Conservation (phyloP, 2,329 filamentous ascomycete species). For the Cryphonectria parasitica region DNA sequence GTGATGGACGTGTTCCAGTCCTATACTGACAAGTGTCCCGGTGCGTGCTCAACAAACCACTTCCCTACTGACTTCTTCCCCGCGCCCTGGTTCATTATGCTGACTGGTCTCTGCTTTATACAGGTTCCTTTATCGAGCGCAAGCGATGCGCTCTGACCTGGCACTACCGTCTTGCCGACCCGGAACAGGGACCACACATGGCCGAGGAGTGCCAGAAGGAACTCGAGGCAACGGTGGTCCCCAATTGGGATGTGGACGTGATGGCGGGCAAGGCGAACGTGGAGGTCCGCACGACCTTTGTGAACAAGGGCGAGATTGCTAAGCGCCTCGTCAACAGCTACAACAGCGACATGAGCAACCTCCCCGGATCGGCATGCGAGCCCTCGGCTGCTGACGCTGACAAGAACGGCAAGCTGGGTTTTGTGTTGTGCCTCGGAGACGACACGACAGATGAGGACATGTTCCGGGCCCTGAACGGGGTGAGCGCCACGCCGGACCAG, state of each 20-base stretch:
- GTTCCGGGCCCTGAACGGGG: constrained; percentile 78
- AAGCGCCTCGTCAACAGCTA: constrained; percentile 81
- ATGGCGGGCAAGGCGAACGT: constrained; percentile 97
- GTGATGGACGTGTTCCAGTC: constrained; percentile 84
- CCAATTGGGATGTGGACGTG: constrained; percentile 88
- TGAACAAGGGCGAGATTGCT: constrained; percentile 97
- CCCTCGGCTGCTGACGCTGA: constrained; percentile 34
- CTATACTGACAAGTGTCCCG: constrained; percentile 85
- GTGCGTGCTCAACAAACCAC: constrained; percentile 47
- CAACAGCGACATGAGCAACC: constrained; percentile 47
- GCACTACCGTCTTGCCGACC: constrained; percentile 93
- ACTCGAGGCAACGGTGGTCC: constrained; percentile 75
- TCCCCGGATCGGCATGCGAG: constrained; percentile 35
- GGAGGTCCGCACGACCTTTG: constrained; percentile 93
- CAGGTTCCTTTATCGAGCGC: constrained; percentile 87
- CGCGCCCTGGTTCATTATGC: not conserved
- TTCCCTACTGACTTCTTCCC: not conserved
- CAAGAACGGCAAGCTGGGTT: constrained; percentile 66
- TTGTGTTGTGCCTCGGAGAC: constrained; percentile 89
- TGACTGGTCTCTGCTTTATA: not conserved
- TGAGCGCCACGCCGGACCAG: constrained; percentile 47
- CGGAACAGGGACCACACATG: constrained; percentile 80
- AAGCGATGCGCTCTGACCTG: constrained; percentile 95
- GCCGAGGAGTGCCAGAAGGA: constrained; percentile 80
- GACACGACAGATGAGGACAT: constrained; percentile 98